Evolutionary conservation across 805 yeast genomes (phyloP).

Genomic region (Starmera dryadoides): DNA sequence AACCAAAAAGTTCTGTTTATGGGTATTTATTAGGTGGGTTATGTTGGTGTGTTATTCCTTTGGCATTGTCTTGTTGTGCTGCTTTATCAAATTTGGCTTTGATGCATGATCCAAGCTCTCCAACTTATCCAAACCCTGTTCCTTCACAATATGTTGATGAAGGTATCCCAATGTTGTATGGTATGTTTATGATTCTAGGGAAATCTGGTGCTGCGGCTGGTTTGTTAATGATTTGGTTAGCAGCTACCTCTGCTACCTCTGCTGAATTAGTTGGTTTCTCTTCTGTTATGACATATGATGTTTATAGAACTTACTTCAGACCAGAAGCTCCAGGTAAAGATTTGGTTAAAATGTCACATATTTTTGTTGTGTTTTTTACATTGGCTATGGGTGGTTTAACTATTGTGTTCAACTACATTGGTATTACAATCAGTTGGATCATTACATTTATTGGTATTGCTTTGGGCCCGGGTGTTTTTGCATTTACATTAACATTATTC

Average conservation of each 20-base stretch:
- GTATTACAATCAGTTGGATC: conserved; percentile 35
- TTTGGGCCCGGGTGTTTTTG: conserved; percentile 29
- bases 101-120: conserved; percentile 22
- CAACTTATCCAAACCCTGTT: conserved; percentile 34
- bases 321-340: conserved; percentile 31
- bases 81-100: conserved; percentile 30
- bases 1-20: conserved; percentile 23
- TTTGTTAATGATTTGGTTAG: conserved; percentile 32
- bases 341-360: conserved; percentile 28
- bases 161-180: conserved; percentile 32
- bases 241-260: conserved; percentile 36
- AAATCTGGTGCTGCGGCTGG: conserved; percentile 34
- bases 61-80: conserved; percentile 29
- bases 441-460: conserved; percentile 32
- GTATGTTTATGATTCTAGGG: conserved; percentile 39
- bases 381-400: conserved; percentile 31
- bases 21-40: conserved; percentile 32
- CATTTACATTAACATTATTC: conserved; percentile 26
- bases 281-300: conserved; percentile 31
- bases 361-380: conserved; percentile 30
- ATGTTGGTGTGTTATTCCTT: conserved; percentile 31
- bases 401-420: conserved; percentile 33
- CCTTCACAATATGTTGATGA: conserved; percentile 29
- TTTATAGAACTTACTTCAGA: conserved; percentile 31
- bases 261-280: conserved; percentile 37